Percentiles rank a stretch among this genome's conserved stretches.
These are phyloP conservation scores for Pseudogymnoascus sp. DNA, from an alignment of 2,329 filamentous ascomycete genomes.

Conservation along the genomic window DNA sequence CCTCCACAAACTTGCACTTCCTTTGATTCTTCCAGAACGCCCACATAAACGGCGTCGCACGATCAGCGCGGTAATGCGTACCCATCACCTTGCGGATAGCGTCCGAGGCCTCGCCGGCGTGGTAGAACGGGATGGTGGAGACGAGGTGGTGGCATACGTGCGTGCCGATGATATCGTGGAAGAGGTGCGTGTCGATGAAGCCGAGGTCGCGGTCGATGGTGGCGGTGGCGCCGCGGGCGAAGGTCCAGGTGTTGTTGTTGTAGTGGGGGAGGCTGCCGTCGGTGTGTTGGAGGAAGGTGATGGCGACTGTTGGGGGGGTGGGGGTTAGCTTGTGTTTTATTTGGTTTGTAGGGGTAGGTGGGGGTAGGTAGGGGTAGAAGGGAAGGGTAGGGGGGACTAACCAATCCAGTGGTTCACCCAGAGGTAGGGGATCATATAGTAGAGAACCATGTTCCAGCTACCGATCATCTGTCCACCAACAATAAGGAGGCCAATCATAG, in stretches of 20 bases:
- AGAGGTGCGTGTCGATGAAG: conserved; percentile 51
- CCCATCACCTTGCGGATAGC: conserved; percentile 47
- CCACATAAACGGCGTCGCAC: conserved; percentile 21
- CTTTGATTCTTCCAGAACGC: conserved; percentile 25
- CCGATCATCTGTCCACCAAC: conserved; percentile 41
- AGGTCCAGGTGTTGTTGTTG: conserved; percentile 48
- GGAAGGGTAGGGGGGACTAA: conserved; percentile 28
- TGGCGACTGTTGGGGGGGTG: conserved; percentile 43
- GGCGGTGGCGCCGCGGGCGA: conserved; percentile 48
- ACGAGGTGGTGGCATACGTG: conserved; percentile 55
- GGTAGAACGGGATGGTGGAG: conserved; percentile 51
- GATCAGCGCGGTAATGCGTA: conserved; percentile 39
- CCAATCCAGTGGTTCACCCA: conserved; percentile 64
- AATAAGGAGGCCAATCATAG: conserved; percentile 41
- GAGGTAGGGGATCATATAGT: conserved; percentile 58
- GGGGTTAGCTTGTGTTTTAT: conserved; percentile 18
- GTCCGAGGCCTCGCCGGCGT: conserved; percentile 45
- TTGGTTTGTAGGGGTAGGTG: background rate
- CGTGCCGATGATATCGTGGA: conserved; percentile 55
- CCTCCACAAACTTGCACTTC: conserved; percentile 23
- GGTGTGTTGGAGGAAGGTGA: conserved; percentile 67
- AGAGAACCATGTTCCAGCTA: conserved; percentile 43
- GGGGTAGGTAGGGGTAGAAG: background rate
- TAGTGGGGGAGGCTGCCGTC: conserved; percentile 50
- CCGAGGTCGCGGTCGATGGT: conserved; percentile 57